A percentile compares a stretch with the other conserved stretches of the same genome.
Evolutionary conservation across 257 asterid species (phyloP).

Genomic region (Thymus mandschuricus): DNA sequence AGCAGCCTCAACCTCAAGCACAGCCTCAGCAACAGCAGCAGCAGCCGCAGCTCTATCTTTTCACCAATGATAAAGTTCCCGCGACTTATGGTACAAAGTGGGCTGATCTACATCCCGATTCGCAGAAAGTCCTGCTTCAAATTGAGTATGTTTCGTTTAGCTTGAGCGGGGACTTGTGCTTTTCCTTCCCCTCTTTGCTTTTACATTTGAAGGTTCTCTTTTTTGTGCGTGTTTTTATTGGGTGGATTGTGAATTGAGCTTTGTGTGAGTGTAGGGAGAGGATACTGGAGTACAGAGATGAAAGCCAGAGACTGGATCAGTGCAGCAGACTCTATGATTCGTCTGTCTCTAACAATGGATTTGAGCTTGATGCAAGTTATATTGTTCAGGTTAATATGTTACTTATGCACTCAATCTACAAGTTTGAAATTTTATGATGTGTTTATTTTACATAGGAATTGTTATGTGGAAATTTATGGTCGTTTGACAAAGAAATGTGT

Average conservation of each 20-base stretch:
- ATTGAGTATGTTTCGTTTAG: constrained; percentile 61
- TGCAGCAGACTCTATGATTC: constrained; percentile 91
- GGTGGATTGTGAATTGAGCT: constrained; percentile 20
- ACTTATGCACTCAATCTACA: background rate
- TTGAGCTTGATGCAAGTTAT: constrained; percentile 88
- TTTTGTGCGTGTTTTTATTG: background rate
- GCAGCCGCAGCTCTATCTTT: constrained; percentile 71
- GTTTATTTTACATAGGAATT: background rate
- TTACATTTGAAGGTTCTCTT: background rate
- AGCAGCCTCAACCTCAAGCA: constrained; percentile 39
- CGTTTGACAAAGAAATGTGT: constrained; percentile 15
- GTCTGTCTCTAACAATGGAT: constrained; percentile 71
- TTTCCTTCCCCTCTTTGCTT: background rate
- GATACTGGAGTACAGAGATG: constrained; percentile 85
- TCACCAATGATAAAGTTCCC: constrained; percentile 79
- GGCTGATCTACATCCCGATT: constrained; percentile 97
- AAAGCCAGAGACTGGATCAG: constrained; percentile 90
- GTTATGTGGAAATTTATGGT: constrained; percentile 1
- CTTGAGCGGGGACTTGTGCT: background rate
- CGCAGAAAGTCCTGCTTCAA: constrained; percentile 79
- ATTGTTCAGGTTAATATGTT: constrained; percentile 62
- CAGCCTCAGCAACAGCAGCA: constrained; percentile 50
- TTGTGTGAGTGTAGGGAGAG: constrained; percentile 63
- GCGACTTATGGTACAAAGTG: constrained; percentile 90
- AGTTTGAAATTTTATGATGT: background rate